Evolutionary conservation across 225 moss, liverwort and hornwort genomes (phyloP), one percentile per base, ranked within the genome.

Genomic region (Asterella californica): DNA sequence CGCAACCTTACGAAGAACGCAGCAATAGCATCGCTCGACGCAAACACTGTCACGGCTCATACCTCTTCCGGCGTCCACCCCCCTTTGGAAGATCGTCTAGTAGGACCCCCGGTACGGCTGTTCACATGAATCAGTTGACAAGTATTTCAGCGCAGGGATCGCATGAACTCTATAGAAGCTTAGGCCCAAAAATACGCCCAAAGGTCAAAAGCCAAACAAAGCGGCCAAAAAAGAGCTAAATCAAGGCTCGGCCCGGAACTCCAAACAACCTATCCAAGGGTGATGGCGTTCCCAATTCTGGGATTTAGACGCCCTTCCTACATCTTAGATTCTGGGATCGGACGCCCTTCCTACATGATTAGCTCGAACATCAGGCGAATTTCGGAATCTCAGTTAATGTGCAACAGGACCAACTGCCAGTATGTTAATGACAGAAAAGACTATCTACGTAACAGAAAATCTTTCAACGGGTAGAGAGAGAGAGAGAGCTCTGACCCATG

Each of bases 61-160:
- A 99, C 97, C 93, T 99, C 95, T 55, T 91, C 93, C 60, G 94
- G 92, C 17, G 93, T 99, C 97, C 97, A 99, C 47, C 97, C 97
- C 86, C 97, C 97, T 76, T 99, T 99, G 14, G 97, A 95, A 36
- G 97, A 99, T 79, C 94, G 89, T 80, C 97, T 89, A 45, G 97
- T 99, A 42, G 97, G 97, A 53, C 97, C 97, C 81, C 97, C 97
- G 67, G 97, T 99, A 79, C 97, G 93, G 81, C 94, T 99, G 92
- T 79, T 76, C 84, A 84, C 82, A 76, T 33, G 62, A 81, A 79
- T 76, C 69, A 53, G 33, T 27, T 66, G 62, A 63, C n/a, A 33
- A 9, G 2, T 12, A 1, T 2, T 57, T 76, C 34, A 76, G 75
- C 38, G 18, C 37, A 22, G 27, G 15, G 14, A 59, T 76, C 57